These are phyloP conservation scores for Arabidopsis hybrid DNA, from an alignment of 441 rosid species.

Conservation along the genomic window DNA sequence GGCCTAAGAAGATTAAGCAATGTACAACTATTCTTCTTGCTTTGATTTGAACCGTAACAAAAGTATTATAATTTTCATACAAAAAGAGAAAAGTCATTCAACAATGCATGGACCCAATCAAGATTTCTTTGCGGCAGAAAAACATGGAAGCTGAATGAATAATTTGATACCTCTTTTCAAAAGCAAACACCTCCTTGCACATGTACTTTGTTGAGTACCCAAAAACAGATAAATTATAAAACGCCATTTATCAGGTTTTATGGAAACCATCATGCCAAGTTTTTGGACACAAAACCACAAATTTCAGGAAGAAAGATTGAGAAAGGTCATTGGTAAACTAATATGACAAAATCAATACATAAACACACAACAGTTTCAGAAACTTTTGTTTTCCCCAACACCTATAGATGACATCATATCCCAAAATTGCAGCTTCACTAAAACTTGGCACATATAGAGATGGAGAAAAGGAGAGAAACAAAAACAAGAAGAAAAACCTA, in stretches of 20 bases:
- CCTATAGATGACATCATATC: background rate
- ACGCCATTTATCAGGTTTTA: background rate
- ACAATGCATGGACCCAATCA: background rate
- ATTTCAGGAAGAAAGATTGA: background rate
- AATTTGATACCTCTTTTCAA: background rate
- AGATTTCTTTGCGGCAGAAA: background rate
- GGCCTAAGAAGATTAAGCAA: background rate
- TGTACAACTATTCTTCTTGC: background rate
- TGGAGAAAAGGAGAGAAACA: no score
- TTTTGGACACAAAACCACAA: background rate
- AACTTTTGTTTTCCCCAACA: background rate
- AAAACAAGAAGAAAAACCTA: background rate
- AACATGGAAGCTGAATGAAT: background rate
- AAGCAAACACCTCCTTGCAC: conserved; percentile 2
- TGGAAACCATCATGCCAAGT: background rate
- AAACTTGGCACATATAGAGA: background rate
- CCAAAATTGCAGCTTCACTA: background rate
- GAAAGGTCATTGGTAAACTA: background rate
- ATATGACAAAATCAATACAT: background rate
- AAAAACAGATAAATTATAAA: background rate
- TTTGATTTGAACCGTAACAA: background rate
- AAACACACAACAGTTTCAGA: background rate
- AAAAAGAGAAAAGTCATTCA: background rate
- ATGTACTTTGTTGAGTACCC: conserved; percentile 12
- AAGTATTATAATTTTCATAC: background rate